These are phyloP conservation scores for Phytophthora cajani DNA, from an alignment of 352 stramenopile genomes.

Conservation along the genomic window DNA sequence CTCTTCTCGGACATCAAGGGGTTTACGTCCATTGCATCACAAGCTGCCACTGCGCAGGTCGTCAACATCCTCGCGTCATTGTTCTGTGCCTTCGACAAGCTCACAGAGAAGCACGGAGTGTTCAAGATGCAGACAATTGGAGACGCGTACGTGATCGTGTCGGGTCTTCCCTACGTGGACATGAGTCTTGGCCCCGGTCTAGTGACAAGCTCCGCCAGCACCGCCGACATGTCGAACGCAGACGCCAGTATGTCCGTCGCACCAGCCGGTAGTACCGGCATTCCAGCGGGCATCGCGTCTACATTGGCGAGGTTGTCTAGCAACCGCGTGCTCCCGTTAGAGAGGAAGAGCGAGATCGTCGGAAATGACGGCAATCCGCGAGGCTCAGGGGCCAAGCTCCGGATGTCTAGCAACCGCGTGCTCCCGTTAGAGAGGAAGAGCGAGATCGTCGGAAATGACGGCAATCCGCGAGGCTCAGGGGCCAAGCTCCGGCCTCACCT, in stretches of 20 bases:
- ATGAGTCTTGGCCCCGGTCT: slow-evolving; percentile 80
- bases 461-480: slow-evolving; percentile 10
- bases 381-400: slow-evolving; percentile 19
- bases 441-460: slow-evolving; percentile 12
- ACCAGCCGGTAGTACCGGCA: slow-evolving; percentile 2
- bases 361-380: slow-evolving; percentile 6
- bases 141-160: slow-evolving; percentile 93
- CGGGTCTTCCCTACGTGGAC: slow-evolving; percentile 84
- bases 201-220: slow-evolving; percentile 29
- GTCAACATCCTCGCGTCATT: slow-evolving; percentile 92
- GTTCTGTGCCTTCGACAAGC: slow-evolving; percentile 91
- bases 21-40: slow-evolving; percentile 91
- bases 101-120: slow-evolving; percentile 92
- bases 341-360: slow-evolving; percentile 24
- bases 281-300: slow-evolving; percentile 4
- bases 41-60: slow-evolving; percentile 86
- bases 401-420: slow-evolving; percentile 60
- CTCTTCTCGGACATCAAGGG: slow-evolving; percentile 93
- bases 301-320: slow-evolving; percentile 33
- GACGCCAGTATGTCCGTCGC: slow-evolving; percentile 27
- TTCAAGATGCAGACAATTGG: slow-evolving; percentile 96
- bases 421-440: slow-evolving; percentile 45
- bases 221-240: slow-evolving; percentile 26
- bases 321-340: slow-evolving; percentile 65
- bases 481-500: slow-evolving; percentile 32